Evolutionary conservation across 1,284 basidiomycete species (phyloP).

Genomic region (Polyporus tsugae): DNA sequence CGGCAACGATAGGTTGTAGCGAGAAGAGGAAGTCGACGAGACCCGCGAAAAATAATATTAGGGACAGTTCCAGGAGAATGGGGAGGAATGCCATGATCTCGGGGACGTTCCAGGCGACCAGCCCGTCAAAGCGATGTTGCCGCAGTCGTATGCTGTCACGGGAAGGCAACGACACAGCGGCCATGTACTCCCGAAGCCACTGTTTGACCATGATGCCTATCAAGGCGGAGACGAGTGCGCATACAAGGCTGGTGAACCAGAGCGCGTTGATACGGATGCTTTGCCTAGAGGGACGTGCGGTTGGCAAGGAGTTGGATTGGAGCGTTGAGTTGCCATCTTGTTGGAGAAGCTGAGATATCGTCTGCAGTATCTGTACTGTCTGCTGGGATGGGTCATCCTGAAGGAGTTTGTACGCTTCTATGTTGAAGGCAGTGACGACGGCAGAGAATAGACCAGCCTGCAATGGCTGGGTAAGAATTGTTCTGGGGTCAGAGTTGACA

Average conservation of each 20-base stretch:
- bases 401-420: constrained; percentile 35
- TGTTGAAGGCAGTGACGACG: constrained; percentile 36
- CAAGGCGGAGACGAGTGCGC: constrained; percentile 33
- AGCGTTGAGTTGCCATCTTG: constrained; percentile 6
- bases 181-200: constrained; percentile 34
- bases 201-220: constrained; percentile 36
- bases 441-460: constrained; percentile 39
- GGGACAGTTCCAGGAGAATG: constrained; percentile 38
- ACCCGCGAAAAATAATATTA: constrained; percentile 38
- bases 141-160: constrained; percentile 32
- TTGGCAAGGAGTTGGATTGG: not conserved
- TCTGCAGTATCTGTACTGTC: constrained; percentile 22
- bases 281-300: constrained; percentile 8
- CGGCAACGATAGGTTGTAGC: constrained; percentile 34
- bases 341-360: constrained; percentile 29
- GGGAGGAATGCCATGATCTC: constrained; percentile 40
- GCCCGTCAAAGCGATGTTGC: constrained; percentile 40
- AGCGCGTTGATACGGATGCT: constrained; percentile 30
- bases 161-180: constrained; percentile 26
- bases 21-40: constrained; percentile 38
- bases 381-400: constrained; percentile 26
- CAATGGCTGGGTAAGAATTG: not conserved
- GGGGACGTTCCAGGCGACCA: constrained; percentile 37
- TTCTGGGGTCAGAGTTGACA: not conserved
- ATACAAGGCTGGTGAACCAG: constrained; percentile 37